Evolutionary conservation across 2,329 filamentous ascomycete genomes (phyloP), one percentile per base, ranked within the genome.

Genomic region (Dothidotthia symphoricarpi): DNA sequence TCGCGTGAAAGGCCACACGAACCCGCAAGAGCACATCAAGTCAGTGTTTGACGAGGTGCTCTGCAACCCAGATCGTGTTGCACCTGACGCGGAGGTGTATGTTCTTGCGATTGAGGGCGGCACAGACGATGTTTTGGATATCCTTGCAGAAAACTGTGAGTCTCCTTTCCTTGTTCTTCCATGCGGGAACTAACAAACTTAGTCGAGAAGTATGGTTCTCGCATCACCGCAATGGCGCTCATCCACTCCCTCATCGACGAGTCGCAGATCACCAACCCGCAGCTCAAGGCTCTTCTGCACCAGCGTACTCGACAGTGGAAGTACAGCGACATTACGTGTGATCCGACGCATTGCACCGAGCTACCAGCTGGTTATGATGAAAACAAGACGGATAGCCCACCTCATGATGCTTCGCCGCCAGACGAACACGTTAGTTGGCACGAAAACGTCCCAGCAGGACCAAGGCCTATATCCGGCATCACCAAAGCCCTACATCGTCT

Each of bases 31-130:
- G 36, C 90, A 96, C 58, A 71, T 91, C 16, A 59, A 67, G 19
- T 81, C 77, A 31, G 70, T 93, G 1, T 85, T 95, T 46, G 71
- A 83, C 16, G 59, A 77, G 4, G 72, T 90, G 1, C 55, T 93
- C 4, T 67, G 67, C 0, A 63, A 69, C 7, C 45, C 61, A 1
- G 35, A 64, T 2, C 54, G 81, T 5, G 67, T 78, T 0, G 56
- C 68, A 0, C 39, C 68, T 0, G 63, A 74, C 1, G 79, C 81
- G 0, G 75, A 73, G 29, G 57, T 95, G 14, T 82, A 89, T 57
- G 61, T 95, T 22, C 73, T 95, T 31, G 86, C 78, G 1, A 69
- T 93, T 12, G 81, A 84, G 2, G 80, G 85, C 37, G 82, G 81
- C 3, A 82, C 81, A 0, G 74, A 82, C 22, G 68, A 73, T 2